Base-by-base conservation (phyloP, 768 basidiomycete species). In the Amanita exitialis region DNA sequence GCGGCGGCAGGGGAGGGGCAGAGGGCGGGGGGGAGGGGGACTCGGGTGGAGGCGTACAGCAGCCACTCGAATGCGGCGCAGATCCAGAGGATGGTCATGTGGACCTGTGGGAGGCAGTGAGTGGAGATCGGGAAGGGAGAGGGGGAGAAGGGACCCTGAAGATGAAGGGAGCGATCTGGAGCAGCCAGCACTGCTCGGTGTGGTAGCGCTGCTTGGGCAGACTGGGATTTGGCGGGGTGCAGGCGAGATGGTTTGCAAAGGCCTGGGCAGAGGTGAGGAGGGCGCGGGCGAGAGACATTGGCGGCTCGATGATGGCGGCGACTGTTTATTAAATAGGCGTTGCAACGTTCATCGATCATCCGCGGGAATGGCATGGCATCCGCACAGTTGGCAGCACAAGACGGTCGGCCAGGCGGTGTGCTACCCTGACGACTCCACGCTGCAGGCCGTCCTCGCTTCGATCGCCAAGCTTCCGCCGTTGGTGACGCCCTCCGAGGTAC, bases 401-500 rank as follows among this genome's bases (percentile, higher is more conserved):
- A 30, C 30, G 30, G 30, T 30, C 10, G 10, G 30, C 6, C 30
- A 30, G 30, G 30, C 30, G 30, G 15, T 18, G 16, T 7, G 8
- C n/a, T 37, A 37, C 15, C 1, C 15, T 37, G 15, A 37, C 36
- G 8, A 37, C 1, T 25, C 6, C 21, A 12, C n/a, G 20, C 10
- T 30, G 10, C 30, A 43, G 4, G 91, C 88, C 53, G 86, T 93
- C 4, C 71, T 95, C n/a, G 65, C 69, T 10, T 92, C 92, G 68
- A 78, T 98, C 39, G 67, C 70, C 30, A 73, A 72, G 6, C 70
- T 99, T 3, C 96, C 96, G 5, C 95, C 94, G 18, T 71, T 99
- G 3, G 96, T 98, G 3, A 89, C 92, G 0, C 86, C 92, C 0
- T 82, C 87, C 42, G 96, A 99, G 80, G 94, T 94, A 44, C 48